Evolutionary conservation across 116 monocot genomes (phyloP), one percentile per base, ranked within the genome.

Genomic region (Phalaenopsis hybrid): DNA sequence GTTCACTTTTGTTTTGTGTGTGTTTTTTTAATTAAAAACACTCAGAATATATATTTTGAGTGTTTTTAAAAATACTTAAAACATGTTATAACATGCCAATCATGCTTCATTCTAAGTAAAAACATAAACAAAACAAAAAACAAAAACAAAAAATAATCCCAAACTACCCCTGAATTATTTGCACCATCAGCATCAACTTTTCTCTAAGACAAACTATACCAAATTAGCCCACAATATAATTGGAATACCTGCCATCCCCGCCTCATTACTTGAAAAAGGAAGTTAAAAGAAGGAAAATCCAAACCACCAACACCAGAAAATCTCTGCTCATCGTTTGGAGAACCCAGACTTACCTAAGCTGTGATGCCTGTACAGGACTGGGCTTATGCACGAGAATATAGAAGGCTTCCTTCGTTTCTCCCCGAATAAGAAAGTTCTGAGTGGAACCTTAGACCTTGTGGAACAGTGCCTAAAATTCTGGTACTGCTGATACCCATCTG

Each of bases 331-430:
- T 75, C 75, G 46, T 46, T 20, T 5, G 46, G 75, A 41, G 44
- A 75, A 75, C 0, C 80, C 81, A 25, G 63, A 4, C 78, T 81
- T 87, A 75, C 79, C 23, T 69, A 81, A 74, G 51, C 65, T 63
- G 70, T 80, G 63, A 44, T 81, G 85, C 51, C 83, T 82, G 10
- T 81, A 83, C 83, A 85, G 15, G 44, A 76, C 87, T 0, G 90
- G 90, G 67, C 79, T 87, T 81, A 90, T 90, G 85, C 90, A 90
- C 1, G 87, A 81, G 79, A 90, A 90, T 57, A 90, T 78, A 18
- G 87, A 90, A 43, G 85, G 81, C 84, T 90, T 90, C 79, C 85
- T 90, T 8, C 85, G 81, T 83, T 87, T 87, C 9, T 57, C 49
- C 6, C 85, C 90, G 48, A 90, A 90, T 20, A 90, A 52, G 75